Evolutionary conservation across 352 stramenopile species (phyloP).

Genomic region (Pythium guiyangense): DNA sequence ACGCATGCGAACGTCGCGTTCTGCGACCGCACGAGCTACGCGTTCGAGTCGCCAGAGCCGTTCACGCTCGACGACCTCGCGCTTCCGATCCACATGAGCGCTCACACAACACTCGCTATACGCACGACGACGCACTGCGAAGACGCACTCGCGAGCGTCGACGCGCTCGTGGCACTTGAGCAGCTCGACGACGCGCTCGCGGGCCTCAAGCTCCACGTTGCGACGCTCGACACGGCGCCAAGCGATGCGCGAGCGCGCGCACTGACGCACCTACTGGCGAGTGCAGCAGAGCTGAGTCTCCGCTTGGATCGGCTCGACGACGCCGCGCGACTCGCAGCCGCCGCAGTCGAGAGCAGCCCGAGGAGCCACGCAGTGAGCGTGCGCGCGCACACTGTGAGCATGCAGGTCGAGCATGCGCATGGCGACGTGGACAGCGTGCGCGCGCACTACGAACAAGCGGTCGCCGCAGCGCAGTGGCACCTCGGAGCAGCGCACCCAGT

Average conservation of each 20-base stretch:
- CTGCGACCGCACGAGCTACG: conserved; percentile 24
- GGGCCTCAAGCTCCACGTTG: conserved; percentile 35
- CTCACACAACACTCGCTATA: conserved; percentile 19
- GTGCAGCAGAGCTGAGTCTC: conserved; percentile 29
- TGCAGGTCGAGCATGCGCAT: conserved; percentile 24
- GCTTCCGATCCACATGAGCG: not conserved
- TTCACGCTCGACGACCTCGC: conserved; percentile 20
- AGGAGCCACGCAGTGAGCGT: conserved; percentile 23
- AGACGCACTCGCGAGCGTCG: conserved; percentile 17
- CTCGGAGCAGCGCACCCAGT: conserved; percentile 33
- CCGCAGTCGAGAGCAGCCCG: conserved; percentile 33
- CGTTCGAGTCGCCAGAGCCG: conserved; percentile 24
- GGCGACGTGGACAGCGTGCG: conserved; percentile 15
- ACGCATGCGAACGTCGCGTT: conserved; percentile 27
- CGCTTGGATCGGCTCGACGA: conserved; percentile 16
- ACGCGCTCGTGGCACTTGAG: conserved; percentile 16
- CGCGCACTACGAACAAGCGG: conserved; percentile 23
- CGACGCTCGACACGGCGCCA: conserved; percentile 26
- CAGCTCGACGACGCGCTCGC: conserved; percentile 25
- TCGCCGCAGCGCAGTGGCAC: conserved; percentile 32
- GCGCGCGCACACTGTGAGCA: conserved; percentile 24
- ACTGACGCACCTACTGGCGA: conserved; percentile 31
- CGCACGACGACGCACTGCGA: conserved; percentile 23
- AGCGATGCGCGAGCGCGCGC: conserved; percentile 26
- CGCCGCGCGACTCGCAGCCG: conserved; percentile 20